Base-by-base conservation (phyloP, 495 filamentous ascomycete genomes). In the Penicillium tannophilum region DNA sequence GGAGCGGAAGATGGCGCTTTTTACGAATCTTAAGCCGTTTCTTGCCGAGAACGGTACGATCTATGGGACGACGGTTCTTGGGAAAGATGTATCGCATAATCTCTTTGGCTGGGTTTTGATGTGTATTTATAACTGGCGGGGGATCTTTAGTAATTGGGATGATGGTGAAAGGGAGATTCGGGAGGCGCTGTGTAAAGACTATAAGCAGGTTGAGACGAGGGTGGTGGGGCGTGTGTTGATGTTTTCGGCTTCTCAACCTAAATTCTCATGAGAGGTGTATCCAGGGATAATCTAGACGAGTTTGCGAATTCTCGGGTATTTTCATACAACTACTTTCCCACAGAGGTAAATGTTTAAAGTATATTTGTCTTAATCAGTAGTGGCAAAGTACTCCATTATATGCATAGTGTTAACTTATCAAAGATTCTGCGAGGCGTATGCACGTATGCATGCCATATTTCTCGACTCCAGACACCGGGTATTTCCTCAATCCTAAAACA, bases 241-340 rank as follows among this genome's bases (percentile, higher is more conserved):
- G 6, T 59, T 59, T 39, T 36, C 31, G 33, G 57, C 51, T 82
- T 82, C 80, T 79, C 78, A 79, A 76, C 82, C 90, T 89, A 92
- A 12, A 16, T n/a, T 17, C 4, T 45, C n/a, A 14, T 19, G 6
- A 45, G 0, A 9, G n/a, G 12, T 12, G 12, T 14, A 12, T 12
- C 12, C 33, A 36, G 4, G 33, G 33, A 7, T 28, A 28, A 28
- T 28, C 6, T 28, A 28, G 28, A 28, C 6, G 28, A 4, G 6
- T 28, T 1, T 28, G 6, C 31, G 9, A 11, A 36, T 36, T 33
- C 12, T 36, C 33, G 14, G 10, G 10, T 12, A 6, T 14, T 11
- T 6, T 4, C 33, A 36, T 36, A 12, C 33, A 35, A 3, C 3
- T 14, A 36, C 9, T 36, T 1, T 12, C 14, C 10, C 12, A 36